phyloP scores from a whole-genome alignment of 345 rosid species.

The Eucalyptus sideroxylon region DNA sequence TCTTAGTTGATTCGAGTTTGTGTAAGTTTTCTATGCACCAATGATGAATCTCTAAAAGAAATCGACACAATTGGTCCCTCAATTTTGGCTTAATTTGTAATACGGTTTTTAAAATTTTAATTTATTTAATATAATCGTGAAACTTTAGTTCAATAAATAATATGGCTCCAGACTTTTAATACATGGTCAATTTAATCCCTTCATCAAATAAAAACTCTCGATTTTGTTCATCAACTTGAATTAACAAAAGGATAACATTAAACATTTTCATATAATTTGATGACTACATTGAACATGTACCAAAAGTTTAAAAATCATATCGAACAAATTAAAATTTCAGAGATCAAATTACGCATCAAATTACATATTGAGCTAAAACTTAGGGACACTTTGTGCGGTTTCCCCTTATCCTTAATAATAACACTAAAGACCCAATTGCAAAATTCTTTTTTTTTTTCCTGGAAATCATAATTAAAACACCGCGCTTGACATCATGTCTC shows the following conservation, averaged over 20 bases:
- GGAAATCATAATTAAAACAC: not conserved
- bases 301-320: fast-evolving
- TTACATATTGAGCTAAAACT: fast-evolving
- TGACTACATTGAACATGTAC: fast-evolving
- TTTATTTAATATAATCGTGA: too few species aligned
- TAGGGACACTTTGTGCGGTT: fast-evolving
- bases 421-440: not conserved
- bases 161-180: fast-evolving
- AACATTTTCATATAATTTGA: fast-evolving
- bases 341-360: fast-evolving
- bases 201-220: too few species aligned
- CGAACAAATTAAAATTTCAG: fast-evolving
- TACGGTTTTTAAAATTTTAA: fast-evolving
- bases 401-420: too few species aligned
- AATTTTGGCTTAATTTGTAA: too few species aligned
- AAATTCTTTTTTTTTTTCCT: too few species aligned
- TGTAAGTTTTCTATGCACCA: too few species aligned
- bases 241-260: fast-evolving
- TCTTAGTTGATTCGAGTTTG: fast-evolving
- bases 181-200: fast-evolving
- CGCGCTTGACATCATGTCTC: not conserved
- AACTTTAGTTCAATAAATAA: fast-evolving
- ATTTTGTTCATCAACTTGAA: fast-evolving
- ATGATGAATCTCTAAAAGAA: too few species aligned
- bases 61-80: fast-evolving